Evolutionary conservation across 2,329 filamentous ascomycete species (phyloP).

Genomic region (Aspergillus sp.): DNA sequence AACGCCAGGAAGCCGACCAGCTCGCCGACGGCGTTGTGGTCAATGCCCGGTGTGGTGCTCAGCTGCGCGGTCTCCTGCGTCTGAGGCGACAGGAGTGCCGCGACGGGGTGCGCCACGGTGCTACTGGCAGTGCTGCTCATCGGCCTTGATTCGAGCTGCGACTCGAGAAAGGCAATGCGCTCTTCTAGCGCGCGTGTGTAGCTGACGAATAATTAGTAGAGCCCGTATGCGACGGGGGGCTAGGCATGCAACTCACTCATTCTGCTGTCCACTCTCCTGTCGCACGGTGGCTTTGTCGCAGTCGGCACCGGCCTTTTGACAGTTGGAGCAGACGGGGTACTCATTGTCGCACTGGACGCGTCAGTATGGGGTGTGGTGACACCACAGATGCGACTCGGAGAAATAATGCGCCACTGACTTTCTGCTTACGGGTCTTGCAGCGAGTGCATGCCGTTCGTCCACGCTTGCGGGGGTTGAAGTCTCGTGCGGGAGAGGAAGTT

Average conservation of each 20-base stretch:
- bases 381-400: not conserved
- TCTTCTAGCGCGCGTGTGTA: constrained; percentile 45
- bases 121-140: constrained; percentile 13
- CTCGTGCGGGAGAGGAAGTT: constrained; percentile 22
- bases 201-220: constrained; percentile 21
- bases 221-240: not conserved
- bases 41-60: constrained; percentile 19
- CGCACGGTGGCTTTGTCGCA: constrained; percentile 45
- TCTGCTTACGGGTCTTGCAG: constrained; percentile 47
- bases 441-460: constrained; percentile 46
- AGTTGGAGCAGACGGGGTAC: constrained; percentile 46
- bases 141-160: constrained; percentile 21
- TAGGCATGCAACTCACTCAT: constrained; percentile 27
- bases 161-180: constrained; percentile 42
- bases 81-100: constrained; percentile 24
- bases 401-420: constrained; percentile 27
- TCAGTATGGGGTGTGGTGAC: not conserved
- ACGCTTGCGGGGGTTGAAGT: constrained; percentile 44
- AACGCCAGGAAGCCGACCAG: constrained; percentile 51
- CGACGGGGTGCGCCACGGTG: constrained; percentile 15
- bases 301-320: constrained; percentile 38
- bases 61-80: constrained; percentile 17
- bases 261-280: constrained; percentile 34
- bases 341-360: constrained; percentile 41
- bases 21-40: constrained; percentile 40